Evolutionary conservation across 2,329 filamentous ascomycete genomes (phyloP), one percentile per base, ranked within the genome.

Genomic region (Domatiomyces catenatus): DNA sequence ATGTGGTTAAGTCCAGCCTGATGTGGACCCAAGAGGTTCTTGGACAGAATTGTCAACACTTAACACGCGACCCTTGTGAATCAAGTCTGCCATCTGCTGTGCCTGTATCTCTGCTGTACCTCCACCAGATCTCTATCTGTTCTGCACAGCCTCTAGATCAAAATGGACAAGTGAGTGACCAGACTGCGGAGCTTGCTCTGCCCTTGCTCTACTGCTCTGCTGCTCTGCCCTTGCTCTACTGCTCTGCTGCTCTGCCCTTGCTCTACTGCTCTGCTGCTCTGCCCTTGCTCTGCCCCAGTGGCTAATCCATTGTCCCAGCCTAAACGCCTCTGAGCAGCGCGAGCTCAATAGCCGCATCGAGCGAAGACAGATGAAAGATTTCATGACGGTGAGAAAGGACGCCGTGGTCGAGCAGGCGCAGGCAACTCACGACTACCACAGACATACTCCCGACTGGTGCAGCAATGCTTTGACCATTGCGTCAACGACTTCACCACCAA

Each of bases 401-500:
- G 4, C 52, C 32, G 36, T 18, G 19, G 32, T 32, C 45, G 39
- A 18, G 66, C 50, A 64, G 15, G 15, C 32, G 10, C 32, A 39
- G 32, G 10, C 32, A 39, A 50, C 62, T 64, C 51, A 48, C 43
- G 15, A 19, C 18, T 17, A 17, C 15, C 46, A 10, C 58, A 83
- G 79, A 81, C 81, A 73, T 83, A 83, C 69, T 81, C 78, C 58
- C 73, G 69, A 59, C 69, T 75, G 53, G 71, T 74, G 50, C 71
- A 74, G 60, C 68, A 69, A 56, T 98, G 92, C 80, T 98, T 98
- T 77, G 83, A 86, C 67, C 84, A 92, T 70, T 98, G 92, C 76
- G 80, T 98, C 71, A 90, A 89, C 70, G 89, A 96, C 76, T 98
- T 98, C 79, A 94, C 89, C 64, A 94, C 88, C 72, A 96, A 96